Evolutionary conservation across 306 rosid genomes (phyloP).

Genomic region (Alnus rubra): DNA sequence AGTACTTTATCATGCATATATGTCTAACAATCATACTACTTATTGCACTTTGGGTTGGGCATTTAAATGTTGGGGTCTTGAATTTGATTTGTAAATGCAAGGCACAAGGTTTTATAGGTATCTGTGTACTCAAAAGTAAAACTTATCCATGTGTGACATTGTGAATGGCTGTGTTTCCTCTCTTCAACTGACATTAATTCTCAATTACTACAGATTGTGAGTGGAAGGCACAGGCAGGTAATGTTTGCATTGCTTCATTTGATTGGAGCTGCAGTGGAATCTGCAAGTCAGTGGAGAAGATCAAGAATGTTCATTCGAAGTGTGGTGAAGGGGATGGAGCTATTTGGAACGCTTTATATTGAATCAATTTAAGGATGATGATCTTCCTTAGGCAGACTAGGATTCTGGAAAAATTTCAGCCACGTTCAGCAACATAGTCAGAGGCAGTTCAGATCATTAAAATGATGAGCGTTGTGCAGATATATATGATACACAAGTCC

Average conservation of each 20-base stretch:
- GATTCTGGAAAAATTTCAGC: conserved; percentile 19
- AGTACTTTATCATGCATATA: background rate
- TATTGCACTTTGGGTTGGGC: background rate
- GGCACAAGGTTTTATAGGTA: background rate
- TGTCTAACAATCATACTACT: background rate
- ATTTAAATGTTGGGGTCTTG: background rate
- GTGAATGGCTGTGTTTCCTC: conserved; percentile 3
- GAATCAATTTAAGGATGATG: conserved; percentile 16
- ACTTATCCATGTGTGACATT: background rate
- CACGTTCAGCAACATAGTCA: conserved; percentile 15
- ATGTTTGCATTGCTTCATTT: conserved; percentile 84
- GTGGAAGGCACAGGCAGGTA: conserved; percentile 98
- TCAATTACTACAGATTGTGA: conserved; percentile 70
- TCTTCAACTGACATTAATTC: conserved; percentile 19
- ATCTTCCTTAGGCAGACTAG: conserved; percentile 20
- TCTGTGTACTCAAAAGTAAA: background rate
- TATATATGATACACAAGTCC: conserved; percentile 26
- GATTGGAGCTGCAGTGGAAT: conserved; percentile 99
- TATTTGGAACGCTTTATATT: conserved; percentile 77
- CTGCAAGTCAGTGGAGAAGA: conserved; percentile 97
- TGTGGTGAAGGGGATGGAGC: conserved; percentile 96
- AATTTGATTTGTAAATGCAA: conserved; percentile 4
- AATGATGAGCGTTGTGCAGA: conserved; percentile 22
- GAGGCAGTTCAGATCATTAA: conserved; percentile 28
- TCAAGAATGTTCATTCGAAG: conserved; percentile 82